Evolutionary conservation across 257 asterid genomes (phyloP).

Genomic region (Solanum sejunctum): DNA sequence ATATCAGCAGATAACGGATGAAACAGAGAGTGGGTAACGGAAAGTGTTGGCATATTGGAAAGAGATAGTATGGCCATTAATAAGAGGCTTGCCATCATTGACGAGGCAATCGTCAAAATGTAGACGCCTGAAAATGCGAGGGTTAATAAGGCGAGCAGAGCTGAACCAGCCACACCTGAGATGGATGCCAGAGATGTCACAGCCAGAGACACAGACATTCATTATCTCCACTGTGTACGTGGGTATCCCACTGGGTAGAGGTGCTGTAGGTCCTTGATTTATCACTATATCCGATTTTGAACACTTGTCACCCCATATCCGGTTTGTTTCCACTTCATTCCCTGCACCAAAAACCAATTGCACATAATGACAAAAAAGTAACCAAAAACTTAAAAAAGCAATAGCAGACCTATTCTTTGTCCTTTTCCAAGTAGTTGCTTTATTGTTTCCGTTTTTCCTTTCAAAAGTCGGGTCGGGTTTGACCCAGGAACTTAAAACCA

Average conservation of each 20-base stretch:
- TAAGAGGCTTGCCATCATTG: constrained; percentile 62
- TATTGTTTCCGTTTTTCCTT: neutral
- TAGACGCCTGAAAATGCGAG: constrained; percentile 61
- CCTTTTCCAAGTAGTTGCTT: neutral
- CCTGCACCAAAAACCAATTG: constrained; percentile 2
- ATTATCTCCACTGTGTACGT: constrained; percentile 78
- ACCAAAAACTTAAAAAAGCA: neutral
- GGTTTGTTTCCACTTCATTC: constrained; percentile 38
- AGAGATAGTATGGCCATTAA: constrained; percentile 48
- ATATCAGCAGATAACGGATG: constrained; percentile 51
- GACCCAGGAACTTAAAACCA: neutral
- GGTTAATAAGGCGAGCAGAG: constrained; percentile 75
- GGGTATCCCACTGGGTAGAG: constrained; percentile 84
- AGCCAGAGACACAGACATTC: constrained; percentile 58
- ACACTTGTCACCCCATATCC: constrained; percentile 75
- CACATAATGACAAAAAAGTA: constrained; percentile 1
- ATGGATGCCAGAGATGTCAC: constrained; percentile 54
- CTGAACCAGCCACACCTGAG: constrained; percentile 89
- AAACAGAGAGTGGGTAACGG: constrained; percentile 51
- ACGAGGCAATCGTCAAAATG: constrained; percentile 59
- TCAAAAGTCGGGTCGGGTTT: neutral
- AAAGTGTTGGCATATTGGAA: constrained; percentile 77
- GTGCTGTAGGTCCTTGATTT: constrained; percentile 60
- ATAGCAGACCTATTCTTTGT: neutral
- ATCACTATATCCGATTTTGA: constrained; percentile 64